These are phyloP conservation scores for Calonectria leucothoes DNA, from an alignment of 2,329 filamentous ascomycete species.

Conservation along the genomic window DNA sequence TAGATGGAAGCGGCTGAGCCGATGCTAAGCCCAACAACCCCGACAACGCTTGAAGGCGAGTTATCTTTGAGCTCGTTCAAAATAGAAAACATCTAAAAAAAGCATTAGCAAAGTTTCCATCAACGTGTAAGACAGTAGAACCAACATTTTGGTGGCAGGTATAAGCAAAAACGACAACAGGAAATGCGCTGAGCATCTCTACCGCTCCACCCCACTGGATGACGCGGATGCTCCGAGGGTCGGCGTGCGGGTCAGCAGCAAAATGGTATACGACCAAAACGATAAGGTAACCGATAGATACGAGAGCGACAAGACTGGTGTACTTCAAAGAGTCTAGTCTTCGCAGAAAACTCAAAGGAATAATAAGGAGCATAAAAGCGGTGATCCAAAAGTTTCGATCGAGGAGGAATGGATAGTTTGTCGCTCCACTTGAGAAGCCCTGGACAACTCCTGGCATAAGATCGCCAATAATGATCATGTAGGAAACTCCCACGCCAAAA, in stretches of 20 bases:
- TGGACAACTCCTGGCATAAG: slow-evolving; percentile 94
- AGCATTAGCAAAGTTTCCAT: slow-evolving; percentile 7
- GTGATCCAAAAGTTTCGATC: slow-evolving; percentile 98
- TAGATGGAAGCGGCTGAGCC: slow-evolving; percentile 90
- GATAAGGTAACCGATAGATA: slow-evolving; percentile 95
- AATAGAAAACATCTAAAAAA: slow-evolving; percentile 92
- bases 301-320: slow-evolving; percentile 89
- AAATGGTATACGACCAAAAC: slow-evolving; percentile 95
- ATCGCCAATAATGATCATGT: slow-evolving; percentile 98
- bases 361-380: slow-evolving; percentile 95
- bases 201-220: slow-evolving; percentile 84
- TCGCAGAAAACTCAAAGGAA: slow-evolving; percentile 91
- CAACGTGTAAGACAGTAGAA: not conserved
- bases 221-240: slow-evolving; percentile 79
- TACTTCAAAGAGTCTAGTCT: slow-evolving; percentile 97
- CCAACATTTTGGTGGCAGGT: slow-evolving; percentile 97
- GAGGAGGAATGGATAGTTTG: slow-evolving; percentile 76
- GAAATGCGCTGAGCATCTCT: slow-evolving; percentile 84
- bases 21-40: slow-evolving; percentile 85
- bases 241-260: slow-evolving; percentile 78
- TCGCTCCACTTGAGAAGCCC: slow-evolving; percentile 78
- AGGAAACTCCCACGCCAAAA: slow-evolving; percentile 96
- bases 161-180: slow-evolving; percentile 98
- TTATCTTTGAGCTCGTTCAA: slow-evolving; percentile 93
- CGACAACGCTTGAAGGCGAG: slow-evolving; percentile 78